A percentile compares a stretch with the other conserved stretches of the same genome.
These are phyloP conservation scores for Wickerhamomyces mucosus DNA, from an alignment of 805 yeast genomes.

Conservation along the genomic window DNA sequence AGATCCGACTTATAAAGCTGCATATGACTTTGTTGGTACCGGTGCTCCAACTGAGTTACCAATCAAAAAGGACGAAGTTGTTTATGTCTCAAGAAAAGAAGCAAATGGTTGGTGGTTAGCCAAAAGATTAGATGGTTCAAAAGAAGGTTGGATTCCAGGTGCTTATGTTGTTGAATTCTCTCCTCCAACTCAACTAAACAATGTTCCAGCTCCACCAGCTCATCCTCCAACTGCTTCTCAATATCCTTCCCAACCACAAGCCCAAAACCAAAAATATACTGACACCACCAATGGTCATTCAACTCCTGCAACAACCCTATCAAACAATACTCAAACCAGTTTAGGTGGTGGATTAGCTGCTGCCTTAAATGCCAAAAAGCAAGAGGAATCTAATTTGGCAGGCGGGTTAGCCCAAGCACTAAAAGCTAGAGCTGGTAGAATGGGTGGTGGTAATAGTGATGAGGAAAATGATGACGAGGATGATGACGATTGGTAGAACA, in stretches of 20 bases:
- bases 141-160: slow-evolving; percentile 96
- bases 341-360: slow-evolving; percentile 55
- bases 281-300: slow-evolving; percentile 27
- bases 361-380: slow-evolving; percentile 54
- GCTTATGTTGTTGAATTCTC: slow-evolving; percentile 67
- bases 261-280: too few relatives aligned
- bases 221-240: slow-evolving; percentile 30
- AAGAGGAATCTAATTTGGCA: slow-evolving; percentile 53
- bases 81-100: slow-evolving; percentile 61
- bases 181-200: slow-evolving; percentile 29
- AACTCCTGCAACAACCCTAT: slow-evolving; percentile 17
- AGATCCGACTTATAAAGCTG: slow-evolving; percentile 73
- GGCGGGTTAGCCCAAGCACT: slow-evolving; percentile 88
- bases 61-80: slow-evolving; percentile 63
- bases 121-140: slow-evolving; percentile 59
- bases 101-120: slow-evolving; percentile 95
- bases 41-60: slow-evolving; percentile 79
- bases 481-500: too few relatives aligned
- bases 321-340: slow-evolving; percentile 14
- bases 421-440: slow-evolving; percentile 64
- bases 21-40: slow-evolving; percentile 82
- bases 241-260: slow-evolving; percentile 26
- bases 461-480: slow-evolving; percentile 64
- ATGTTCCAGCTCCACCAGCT: slow-evolving; percentile 29
- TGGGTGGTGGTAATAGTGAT: slow-evolving; percentile 51